Evolutionary conservation across 768 basidiomycete species (phyloP).

Genomic region (Stropharia rugosoannulata): DNA sequence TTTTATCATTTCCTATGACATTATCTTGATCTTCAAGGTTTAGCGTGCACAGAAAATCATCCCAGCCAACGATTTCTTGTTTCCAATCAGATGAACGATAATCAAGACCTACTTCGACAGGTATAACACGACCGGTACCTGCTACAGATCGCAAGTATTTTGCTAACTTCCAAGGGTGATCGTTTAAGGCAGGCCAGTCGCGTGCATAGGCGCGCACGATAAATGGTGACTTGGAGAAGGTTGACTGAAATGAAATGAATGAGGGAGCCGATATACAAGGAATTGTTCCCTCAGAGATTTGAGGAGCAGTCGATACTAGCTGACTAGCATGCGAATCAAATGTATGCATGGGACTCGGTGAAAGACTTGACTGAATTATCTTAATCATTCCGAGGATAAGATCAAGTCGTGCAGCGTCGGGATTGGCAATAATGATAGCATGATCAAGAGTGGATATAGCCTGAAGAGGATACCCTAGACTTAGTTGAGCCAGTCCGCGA

Average conservation of each 20-base stretch:
- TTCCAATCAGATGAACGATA: conserved; percentile 83
- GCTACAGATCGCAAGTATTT: conserved; percentile 68
- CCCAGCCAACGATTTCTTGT: conserved; percentile 77
- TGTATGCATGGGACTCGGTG: not conserved
- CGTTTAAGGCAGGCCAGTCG: conserved; percentile 78
- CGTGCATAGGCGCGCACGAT: conserved; percentile 61
- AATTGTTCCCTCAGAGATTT: conserved; percentile 26
- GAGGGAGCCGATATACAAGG: conserved; percentile 55
- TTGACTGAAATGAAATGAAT: conserved; percentile 49
- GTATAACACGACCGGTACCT: conserved; percentile 83
- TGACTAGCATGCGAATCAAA: not conserved
- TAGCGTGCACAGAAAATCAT: conserved; percentile 61
- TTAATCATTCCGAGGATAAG: conserved; percentile 63
- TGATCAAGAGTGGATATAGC: conserved; percentile 68
- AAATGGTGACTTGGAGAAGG: conserved; percentile 58
- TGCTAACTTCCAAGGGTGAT: conserved; percentile 67
- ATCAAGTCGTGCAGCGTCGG: conserved; percentile 59
- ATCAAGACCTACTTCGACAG: conserved; percentile 85
- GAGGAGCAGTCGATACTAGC: conserved; percentile 17
- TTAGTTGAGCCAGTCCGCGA: conserved; percentile 38
- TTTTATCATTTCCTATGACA: conserved; percentile 18
- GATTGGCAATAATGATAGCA: conserved; percentile 83
- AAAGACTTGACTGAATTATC: conserved; percentile 45
- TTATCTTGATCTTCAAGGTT: conserved; percentile 31
- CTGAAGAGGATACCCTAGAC: conserved; percentile 27